Evolutionary conservation across 2,329 filamentous ascomycete species (phyloP), one percentile per base, ranked within the genome.

Genomic region (Colletotrichum spaethianum): DNA sequence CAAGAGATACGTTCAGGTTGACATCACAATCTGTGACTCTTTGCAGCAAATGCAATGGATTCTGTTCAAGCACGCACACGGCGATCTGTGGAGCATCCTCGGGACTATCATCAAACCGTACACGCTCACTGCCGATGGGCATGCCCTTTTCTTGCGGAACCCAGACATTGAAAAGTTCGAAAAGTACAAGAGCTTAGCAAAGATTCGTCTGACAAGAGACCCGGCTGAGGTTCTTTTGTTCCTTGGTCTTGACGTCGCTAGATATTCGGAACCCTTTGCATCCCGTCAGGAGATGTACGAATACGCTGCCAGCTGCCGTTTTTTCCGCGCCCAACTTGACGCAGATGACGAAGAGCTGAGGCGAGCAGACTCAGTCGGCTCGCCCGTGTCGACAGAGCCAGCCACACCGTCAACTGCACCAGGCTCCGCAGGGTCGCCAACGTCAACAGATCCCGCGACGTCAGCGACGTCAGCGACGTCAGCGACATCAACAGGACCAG

Each of bases 61-160:
- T 46, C 80, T 89, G 4, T 94, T 95, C 81, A 90, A 90, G 75
- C 86, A 92, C 48, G 88, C 89, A 0, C 93, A 96, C 75, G 92
- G 93, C n/a, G 93, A 96, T 75, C 68, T 90, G 0, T 91, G 91
- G 86, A 92, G 89, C 71, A 78, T 90, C 11, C 78, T 96, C 0
- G 92, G 93, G 6, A 85, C 90, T 23, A 88, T 86, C 11, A 89
- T 94, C 73, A 87, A 91, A 0, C 87, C 87, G 0, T 87, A 90
- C 44, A 93, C 93, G 1, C 86, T 96, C 9, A 93, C 89, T 0
- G 83, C 90, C 31, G 92, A 91, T 74, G 89, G 93, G 62, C 80
- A 78, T 16, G 92, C 90, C 1, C 80, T 96, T 1, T 90, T 87
- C 78, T 76, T 96, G 0, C 88, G 93, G 0, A 86, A 95, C 20